phyloP scores from a whole-genome alignment of 2,329 filamentous ascomycete species.

The Trichoderma gracile region DNA sequence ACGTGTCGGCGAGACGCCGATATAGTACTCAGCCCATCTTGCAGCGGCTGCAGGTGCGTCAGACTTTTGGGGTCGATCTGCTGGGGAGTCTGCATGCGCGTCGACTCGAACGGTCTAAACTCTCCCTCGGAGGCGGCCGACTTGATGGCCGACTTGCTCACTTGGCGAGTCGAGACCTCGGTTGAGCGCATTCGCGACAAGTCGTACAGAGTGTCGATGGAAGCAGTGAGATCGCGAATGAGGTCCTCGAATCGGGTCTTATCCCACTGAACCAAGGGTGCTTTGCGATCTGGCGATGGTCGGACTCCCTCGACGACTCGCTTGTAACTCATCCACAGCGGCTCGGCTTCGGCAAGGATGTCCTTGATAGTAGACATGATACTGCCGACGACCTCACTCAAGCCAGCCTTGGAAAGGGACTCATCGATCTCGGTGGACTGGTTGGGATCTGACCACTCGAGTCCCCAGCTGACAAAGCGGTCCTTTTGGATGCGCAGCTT shows the following conservation, averaged over 20 bases:
- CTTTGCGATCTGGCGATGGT: slow-evolving; percentile 54
- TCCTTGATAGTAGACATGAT: slow-evolving; percentile 81
- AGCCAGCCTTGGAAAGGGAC: slow-evolving; percentile 68
- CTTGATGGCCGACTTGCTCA: slow-evolving; percentile 37
- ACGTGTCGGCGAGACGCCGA: slow-evolving; percentile 47
- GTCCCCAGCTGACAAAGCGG: slow-evolving; percentile 74
- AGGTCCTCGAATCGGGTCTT: slow-evolving; percentile 74
- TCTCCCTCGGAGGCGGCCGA: slow-evolving; percentile 44
- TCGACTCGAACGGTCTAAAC: slow-evolving; percentile 56
- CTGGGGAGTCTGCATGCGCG: slow-evolving; percentile 61
- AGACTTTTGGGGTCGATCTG: slow-evolving; percentile 58
- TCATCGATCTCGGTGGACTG: slow-evolving; percentile 71
- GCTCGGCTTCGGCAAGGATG: slow-evolving; percentile 73
- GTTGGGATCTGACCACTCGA: slow-evolving; percentile 76
- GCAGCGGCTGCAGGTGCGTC: slow-evolving; percentile 49
- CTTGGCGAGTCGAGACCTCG: slow-evolving; percentile 38
- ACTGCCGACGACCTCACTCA: slow-evolving; percentile 75
- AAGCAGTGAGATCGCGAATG: slow-evolving; percentile 71
- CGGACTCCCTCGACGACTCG: slow-evolving; percentile 44
- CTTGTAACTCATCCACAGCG: slow-evolving; percentile 65
- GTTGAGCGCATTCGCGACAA: slow-evolving; percentile 66
- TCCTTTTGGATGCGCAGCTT: slow-evolving; percentile 81
- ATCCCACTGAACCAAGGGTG: slow-evolving; percentile 63
- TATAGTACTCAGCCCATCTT: slow-evolving; percentile 35
- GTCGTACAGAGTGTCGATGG: slow-evolving; percentile 78